phyloP scores from a whole-genome alignment of 2,329 filamentous ascomycete species.

The Dactylellina sp. region DNA sequence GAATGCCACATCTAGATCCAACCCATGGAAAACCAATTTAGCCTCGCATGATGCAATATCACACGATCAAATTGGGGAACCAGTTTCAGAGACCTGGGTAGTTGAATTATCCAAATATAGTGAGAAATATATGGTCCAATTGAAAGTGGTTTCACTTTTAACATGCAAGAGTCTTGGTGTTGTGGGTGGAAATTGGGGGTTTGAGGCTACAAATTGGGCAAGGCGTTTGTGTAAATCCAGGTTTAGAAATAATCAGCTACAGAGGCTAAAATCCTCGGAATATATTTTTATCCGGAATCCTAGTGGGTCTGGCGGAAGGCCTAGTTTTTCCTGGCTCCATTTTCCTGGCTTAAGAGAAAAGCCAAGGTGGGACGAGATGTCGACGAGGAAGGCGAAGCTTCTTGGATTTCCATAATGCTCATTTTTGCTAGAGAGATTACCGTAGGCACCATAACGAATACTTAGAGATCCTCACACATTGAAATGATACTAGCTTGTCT shows the following conservation, averaged over 20 bases:
- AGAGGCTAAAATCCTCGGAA: conserved; percentile 47
- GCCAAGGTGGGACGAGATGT: conserved; percentile 36
- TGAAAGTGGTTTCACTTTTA: conserved; percentile 15
- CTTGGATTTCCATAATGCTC: conserved; percentile 10
- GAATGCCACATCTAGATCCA: conserved; percentile 22
- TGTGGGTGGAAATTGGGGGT: conserved; percentile 1
- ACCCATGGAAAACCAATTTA: conserved; percentile 27
- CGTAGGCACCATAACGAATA: no score
- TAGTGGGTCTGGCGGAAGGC: background rate
- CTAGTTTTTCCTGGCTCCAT: no score
- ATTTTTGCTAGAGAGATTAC: no score
- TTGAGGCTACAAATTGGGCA: conserved; percentile 19
- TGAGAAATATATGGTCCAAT: background rate
- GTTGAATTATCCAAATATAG: conserved; percentile 9
- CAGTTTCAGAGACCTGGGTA: conserved; percentile 16
- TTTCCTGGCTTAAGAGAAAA: background rate
- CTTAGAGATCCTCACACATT: no score
- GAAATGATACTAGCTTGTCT: background rate
- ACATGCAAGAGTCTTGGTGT: conserved; percentile 8
- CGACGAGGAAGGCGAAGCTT: conserved; percentile 10
- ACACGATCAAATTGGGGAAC: conserved; percentile 6
- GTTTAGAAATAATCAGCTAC: conserved; percentile 16
- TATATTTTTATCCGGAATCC: conserved; percentile 42
- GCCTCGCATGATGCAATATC: conserved; percentile 21
- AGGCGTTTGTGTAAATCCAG: conserved; percentile 34